Conservation (phyloP, 257 asterid species). For the Craterostigma plantagineum region DNA sequence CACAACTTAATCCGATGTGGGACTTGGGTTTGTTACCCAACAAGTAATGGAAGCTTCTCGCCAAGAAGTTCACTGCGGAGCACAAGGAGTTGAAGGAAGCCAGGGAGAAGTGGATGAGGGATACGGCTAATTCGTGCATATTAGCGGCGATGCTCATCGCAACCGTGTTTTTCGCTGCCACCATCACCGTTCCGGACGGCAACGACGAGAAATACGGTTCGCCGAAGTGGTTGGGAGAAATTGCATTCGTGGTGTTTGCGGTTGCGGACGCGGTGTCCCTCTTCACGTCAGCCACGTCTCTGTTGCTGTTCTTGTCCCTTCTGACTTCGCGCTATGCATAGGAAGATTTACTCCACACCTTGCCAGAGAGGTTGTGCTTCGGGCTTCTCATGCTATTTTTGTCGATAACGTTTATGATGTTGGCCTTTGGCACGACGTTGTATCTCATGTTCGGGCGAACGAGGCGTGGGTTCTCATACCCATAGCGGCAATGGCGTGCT, state of each 20-base stretch:
- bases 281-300: conserved; percentile 10
- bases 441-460: conserved; percentile 6
- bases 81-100: conserved; percentile 8
- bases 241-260: conserved; percentile 8
- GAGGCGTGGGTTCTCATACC: conserved; percentile 6
- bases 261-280: conserved; percentile 13
- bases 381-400: conserved; percentile 13
- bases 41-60: no score
- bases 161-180: conserved; percentile 16
- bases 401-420: conserved; percentile 9
- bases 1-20: no score
- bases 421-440: conserved; percentile 11
- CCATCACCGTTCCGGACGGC: conserved; percentile 17
- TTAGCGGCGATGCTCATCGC: conserved; percentile 18
- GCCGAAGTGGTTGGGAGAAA: conserved; percentile 5
- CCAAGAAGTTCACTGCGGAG: conserved; percentile 1
- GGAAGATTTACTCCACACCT: conserved; percentile 6
- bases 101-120: conserved; percentile 11
- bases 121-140: conserved; percentile 15
- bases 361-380: conserved; percentile 13
- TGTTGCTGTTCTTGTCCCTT: conserved; percentile 14
- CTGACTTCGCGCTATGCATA: conserved; percentile 15
- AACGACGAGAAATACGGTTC: conserved; percentile 3
- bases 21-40: no score
- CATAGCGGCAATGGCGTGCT: conserved; percentile 3